Percentiles rank a stretch among this genome's conserved stretches.
Conservation (phyloP, 2,329 filamentous ascomycete species). For the Colletotrichum kahawae region DNA sequence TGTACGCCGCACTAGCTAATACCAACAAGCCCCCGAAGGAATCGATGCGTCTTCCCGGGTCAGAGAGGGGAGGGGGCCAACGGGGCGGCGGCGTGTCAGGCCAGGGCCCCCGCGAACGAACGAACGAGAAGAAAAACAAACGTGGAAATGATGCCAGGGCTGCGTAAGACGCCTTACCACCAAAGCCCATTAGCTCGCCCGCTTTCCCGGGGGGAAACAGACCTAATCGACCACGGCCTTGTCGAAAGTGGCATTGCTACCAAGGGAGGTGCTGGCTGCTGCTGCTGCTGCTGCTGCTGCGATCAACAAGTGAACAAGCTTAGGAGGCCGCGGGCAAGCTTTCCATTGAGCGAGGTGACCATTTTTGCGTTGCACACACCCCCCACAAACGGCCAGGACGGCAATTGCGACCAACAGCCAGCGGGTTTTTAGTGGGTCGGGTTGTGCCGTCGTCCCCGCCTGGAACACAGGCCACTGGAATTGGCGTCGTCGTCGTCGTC, state of each 20-base stretch:
- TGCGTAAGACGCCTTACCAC: neutral
- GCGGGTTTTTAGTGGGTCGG: neutral
- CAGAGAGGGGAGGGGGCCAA: neutral
- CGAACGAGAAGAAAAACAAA: neutral
- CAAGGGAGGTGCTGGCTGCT: neutral
- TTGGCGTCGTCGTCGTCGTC: neutral
- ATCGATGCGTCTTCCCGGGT: slow-evolving; percentile 1
- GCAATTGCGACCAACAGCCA: slow-evolving; percentile 1
- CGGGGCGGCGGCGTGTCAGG: neutral
- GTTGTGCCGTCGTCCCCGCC: neutral
- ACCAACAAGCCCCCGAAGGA: neutral
- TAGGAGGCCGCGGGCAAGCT: neutral
- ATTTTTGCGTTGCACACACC: neutral
- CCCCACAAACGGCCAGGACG: neutral
- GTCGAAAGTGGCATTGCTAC: neutral
- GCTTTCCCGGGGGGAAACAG: neutral
- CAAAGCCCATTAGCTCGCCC: neutral
- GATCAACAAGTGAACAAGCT: neutral
- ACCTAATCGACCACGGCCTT: neutral
- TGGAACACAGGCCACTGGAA: neutral
- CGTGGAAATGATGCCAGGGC: neutral
- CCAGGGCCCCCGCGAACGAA: neutral
- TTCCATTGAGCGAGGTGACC: neutral
- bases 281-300: neutral
- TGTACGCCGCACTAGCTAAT: neutral